Conservation (phyloP, 2,329 filamentous ascomycete species). For the Pseudogymnoascus destructans region DNA sequence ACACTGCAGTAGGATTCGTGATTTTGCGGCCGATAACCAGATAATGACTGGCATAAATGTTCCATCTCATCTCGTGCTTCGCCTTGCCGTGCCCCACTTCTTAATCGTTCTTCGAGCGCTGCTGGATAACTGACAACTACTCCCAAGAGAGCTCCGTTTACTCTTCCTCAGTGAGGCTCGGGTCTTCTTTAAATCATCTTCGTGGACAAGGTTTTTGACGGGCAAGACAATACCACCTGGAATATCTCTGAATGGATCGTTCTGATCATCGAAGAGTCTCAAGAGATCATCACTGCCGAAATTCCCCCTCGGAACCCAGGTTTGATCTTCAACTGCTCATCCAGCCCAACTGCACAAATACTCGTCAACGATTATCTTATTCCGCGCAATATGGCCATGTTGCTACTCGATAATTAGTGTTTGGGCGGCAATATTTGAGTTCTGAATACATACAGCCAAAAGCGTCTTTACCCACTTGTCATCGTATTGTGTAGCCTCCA, state of each 20-base stretch:
- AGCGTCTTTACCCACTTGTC: conserved; percentile 10
- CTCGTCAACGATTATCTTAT: neutral
- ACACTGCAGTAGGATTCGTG: neutral
- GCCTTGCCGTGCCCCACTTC: neutral
- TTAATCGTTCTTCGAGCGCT: neutral
- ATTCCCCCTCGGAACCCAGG: conserved; percentile 2
- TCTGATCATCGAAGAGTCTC: neutral
- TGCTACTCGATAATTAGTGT: conserved; percentile 2
- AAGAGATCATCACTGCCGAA: neutral
- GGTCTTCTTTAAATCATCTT: neutral
- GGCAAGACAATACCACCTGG: neutral
- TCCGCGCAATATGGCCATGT: neutral
- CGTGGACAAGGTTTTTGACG: neutral
- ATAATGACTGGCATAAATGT: neutral
- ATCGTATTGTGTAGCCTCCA: neutral
- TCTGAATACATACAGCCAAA: conserved; percentile 3
- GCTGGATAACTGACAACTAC: neutral
- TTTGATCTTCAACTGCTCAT: conserved; percentile 1
- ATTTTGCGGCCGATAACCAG: neutral
- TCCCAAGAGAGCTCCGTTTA: neutral
- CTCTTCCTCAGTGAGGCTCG: neutral
- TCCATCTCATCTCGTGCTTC: no score
- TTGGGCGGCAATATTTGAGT: neutral
- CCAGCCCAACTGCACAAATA: conserved; percentile 11
- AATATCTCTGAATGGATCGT: neutral